Evolutionary conservation across 2,329 filamentous ascomycete species (phyloP).

Genomic region (Neophaeococcomyces aloes): DNA sequence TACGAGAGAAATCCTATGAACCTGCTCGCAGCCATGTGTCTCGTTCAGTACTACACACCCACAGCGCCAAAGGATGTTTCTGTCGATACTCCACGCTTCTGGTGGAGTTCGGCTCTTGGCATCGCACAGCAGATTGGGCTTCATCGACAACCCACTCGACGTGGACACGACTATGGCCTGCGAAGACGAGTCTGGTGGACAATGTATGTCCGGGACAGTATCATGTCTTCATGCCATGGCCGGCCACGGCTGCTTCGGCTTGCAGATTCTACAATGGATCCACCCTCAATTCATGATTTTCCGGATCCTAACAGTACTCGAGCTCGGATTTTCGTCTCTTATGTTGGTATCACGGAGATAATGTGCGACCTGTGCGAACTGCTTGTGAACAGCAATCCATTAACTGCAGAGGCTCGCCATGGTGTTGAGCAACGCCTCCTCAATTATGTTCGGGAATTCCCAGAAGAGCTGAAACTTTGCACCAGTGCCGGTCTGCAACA

Average conservation of each 20-base stretch:
- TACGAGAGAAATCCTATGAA: slow-evolving; percentile 12
- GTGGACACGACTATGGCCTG: slow-evolving; percentile 8
- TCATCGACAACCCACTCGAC: slow-evolving; percentile 9
- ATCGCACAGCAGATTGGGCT: slow-evolving; percentile 14
- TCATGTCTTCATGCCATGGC: slow-evolving; percentile 11
- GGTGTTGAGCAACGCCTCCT: slow-evolving; percentile 10
- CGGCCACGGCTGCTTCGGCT: slow-evolving; percentile 12
- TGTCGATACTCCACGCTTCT: slow-evolving; percentile 12
- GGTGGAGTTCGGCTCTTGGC: slow-evolving; percentile 10
- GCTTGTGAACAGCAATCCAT: slow-evolving; percentile 5
- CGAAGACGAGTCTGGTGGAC: slow-evolving; percentile 15
- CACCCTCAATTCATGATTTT: slow-evolving; percentile 9
- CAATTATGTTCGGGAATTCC: slow-evolving; percentile 10
- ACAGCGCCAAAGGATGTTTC: slow-evolving; percentile 14
- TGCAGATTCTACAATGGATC: slow-evolving; percentile 8
- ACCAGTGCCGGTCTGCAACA: slow-evolving; percentile 1
- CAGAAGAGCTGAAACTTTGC: slow-evolving; percentile 8
- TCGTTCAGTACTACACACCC: slow-evolving; percentile 15
- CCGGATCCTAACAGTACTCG: neutral
- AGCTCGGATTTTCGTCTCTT: slow-evolving; percentile 12
- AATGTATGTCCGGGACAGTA: slow-evolving; percentile 11
- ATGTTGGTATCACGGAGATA: slow-evolving; percentile 8
- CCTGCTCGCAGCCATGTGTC: slow-evolving; percentile 9
- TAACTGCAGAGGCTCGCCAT: neutral
- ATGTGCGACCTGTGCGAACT: slow-evolving; percentile 12